Conservation (phyloP, 768 basidiomycete species). For the Austroboletus eburneus region DNA sequence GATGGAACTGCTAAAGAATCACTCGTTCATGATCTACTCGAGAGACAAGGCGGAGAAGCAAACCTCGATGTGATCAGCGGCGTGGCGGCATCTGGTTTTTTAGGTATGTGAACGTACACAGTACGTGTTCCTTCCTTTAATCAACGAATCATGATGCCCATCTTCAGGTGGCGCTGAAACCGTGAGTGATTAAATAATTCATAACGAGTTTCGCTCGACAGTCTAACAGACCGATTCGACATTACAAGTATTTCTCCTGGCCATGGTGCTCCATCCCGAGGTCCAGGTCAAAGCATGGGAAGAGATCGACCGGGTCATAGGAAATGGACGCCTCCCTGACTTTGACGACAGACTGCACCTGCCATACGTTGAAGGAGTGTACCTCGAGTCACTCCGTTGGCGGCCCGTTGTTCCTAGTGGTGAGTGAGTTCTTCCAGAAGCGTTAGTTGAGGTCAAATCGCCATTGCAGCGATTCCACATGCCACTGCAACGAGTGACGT, state of each 20-base stretch:
- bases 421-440: background rate
- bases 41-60: background rate
- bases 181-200: conserved; percentile 7
- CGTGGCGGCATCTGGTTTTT: conserved; percentile 19
- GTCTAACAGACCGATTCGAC: conserved; percentile 21
- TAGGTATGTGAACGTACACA: conserved; percentile 13
- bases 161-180: conserved; percentile 26
- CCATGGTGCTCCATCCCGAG: conserved; percentile 26
- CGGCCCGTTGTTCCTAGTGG: conserved; percentile 24
- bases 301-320: conserved; percentile 27
- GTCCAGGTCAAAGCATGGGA: conserved; percentile 23
- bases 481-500: conserved; percentile 21
- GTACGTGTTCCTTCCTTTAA: no score
- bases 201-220: background rate
- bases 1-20: conserved; percentile 20
- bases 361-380: conserved; percentile 41
- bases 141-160: background rate
- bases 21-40: conserved; percentile 18
- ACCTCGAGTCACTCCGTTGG: conserved; percentile 34
- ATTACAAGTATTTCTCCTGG: conserved; percentile 23
- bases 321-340: conserved; percentile 17
- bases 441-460: background rate
- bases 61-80: conserved; percentile 16
- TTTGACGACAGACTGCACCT: conserved; percentile 27
- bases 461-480: conserved; percentile 21